Conservation (phyloP, 108 stramenopile species). For the Nitzschia sp. region DNA sequence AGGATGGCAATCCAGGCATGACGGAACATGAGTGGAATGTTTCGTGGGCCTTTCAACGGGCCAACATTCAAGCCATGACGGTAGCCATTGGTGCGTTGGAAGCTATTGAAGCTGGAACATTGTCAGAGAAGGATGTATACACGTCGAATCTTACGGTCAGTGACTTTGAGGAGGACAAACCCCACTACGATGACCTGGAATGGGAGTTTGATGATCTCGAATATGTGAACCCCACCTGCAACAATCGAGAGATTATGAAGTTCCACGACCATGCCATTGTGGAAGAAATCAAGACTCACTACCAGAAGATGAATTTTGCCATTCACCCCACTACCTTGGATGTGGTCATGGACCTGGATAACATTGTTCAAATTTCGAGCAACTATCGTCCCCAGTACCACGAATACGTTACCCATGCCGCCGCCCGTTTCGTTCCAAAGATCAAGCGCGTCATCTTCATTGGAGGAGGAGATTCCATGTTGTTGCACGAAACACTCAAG, state of each 20-base stretch:
- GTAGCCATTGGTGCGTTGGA: constrained; percentile 9
- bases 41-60: constrained; percentile 22
- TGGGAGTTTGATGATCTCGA: constrained; percentile 23
- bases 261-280: constrained; percentile 14
- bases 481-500: constrained; percentile 78
- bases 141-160: constrained; percentile 13
- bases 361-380: constrained; percentile 77
- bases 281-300: constrained; percentile 58
- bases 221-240: constrained; percentile 26
- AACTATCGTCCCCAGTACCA: constrained; percentile 83
- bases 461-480: constrained; percentile 84
- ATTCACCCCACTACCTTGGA: constrained; percentile 37
- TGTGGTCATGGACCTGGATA: constrained; percentile 63
- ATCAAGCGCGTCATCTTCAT: constrained; percentile 73
- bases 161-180: constrained; percentile 9
- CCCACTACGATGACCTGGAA: constrained; percentile 24
- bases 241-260: constrained; percentile 19
- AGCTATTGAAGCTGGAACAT: not conserved
- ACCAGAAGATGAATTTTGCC: constrained; percentile 46
- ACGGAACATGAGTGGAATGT: constrained; percentile 31
- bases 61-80: constrained; percentile 28
- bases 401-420: constrained; percentile 69
- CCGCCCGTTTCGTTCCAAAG: constrained; percentile 67
- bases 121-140: not conserved
- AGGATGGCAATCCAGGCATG: constrained; percentile 22